Percentiles rank a stretch among this genome's conserved stretches.
phyloP scores from a whole-genome alignment of 2,329 filamentous ascomycete genomes.

The Elsinoe australis region DNA sequence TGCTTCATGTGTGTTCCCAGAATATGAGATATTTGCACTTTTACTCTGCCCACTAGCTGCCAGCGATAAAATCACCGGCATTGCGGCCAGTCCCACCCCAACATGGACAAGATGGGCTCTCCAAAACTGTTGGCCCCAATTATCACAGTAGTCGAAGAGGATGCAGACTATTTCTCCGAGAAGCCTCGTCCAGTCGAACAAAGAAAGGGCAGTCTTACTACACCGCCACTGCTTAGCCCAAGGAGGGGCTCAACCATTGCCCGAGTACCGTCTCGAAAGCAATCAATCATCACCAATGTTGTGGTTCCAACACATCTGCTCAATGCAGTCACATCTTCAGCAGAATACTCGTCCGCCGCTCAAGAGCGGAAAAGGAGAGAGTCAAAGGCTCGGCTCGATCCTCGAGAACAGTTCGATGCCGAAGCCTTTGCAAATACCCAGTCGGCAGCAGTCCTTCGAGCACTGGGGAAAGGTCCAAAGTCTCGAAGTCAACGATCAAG shows the following conservation, averaged over 20 bases:
- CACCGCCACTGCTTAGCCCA: neutral
- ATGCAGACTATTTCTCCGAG: conserved; percentile 6
- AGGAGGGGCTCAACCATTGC: conserved; percentile 1
- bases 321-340: conserved; percentile 3
- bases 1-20: too few species aligned
- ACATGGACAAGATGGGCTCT: neutral
- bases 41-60: too few species aligned
- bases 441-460: conserved; percentile 7
- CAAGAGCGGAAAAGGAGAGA: conserved; percentile 8
- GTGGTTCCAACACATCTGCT: conserved; percentile 8
- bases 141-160: conserved; percentile 8
- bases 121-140: conserved; percentile 12
- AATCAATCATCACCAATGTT: conserved; percentile 9
- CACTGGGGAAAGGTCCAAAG: neutral
- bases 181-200: neutral
- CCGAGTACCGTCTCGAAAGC: neutral
- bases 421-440: conserved; percentile 9
- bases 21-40: too few species aligned
- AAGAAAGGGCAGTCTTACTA: conserved; percentile 1
- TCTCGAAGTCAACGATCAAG: conserved; percentile 5
- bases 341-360: neutral
- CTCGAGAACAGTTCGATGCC: conserved; percentile 10
- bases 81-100: neutral
- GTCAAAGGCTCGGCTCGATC: conserved; percentile 4
- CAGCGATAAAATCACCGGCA: too few species aligned